Evolutionary conservation across 768 basidiomycete genomes (phyloP), one percentile per base, ranked within the genome.

Genomic region (Mrakia blollopis): DNA sequence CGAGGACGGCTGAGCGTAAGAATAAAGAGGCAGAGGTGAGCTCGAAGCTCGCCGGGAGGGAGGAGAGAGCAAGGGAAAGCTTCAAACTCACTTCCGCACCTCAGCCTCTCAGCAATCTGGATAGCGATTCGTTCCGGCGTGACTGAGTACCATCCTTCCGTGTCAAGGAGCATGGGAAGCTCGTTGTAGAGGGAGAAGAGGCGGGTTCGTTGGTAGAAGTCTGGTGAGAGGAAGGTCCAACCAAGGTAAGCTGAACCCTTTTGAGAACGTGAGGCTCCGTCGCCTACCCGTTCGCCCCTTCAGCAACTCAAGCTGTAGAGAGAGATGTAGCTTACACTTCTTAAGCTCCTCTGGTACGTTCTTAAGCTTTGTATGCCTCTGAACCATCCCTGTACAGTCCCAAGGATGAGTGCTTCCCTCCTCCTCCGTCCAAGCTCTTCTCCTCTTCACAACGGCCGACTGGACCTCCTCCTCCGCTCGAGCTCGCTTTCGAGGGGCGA

Each of bases 121-220:
- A 88, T 84, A 11, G 95, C 97, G n/a, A 99, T 89, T 54, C 87
- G 87, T 81, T 98, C 94, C 0, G 97, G 96, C 0, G 97, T 99
- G 77, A 98, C 91, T 78, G 92, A 94, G 84, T 91, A 98, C 96
- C 95, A 98, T n/a, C 96, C 96, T 82, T 96, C 93, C 79, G 92
- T 89, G 79, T 98, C 97, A 16, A 98, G 85, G 2, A 97, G 86
- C 81, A 94, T 93, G 0, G 94, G 65, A 1, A 77, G 52, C 52
- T 68, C 52, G 72, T 77, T 61, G 67, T 72, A 73, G 60, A 77
- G 63, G 50, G 71, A 73, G 72, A 98, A 94, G 79, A 89, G 90
- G 0, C 93, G 89, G 73, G 88, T 87, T 44, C 96, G 87, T 83
- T 98, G 96, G 8, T 87, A 87, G 81, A 91, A 98, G 83, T 98